Evolutionary conservation across 805 yeast genomes (phyloP).

Genomic region (Teunomyces atbi): DNA sequence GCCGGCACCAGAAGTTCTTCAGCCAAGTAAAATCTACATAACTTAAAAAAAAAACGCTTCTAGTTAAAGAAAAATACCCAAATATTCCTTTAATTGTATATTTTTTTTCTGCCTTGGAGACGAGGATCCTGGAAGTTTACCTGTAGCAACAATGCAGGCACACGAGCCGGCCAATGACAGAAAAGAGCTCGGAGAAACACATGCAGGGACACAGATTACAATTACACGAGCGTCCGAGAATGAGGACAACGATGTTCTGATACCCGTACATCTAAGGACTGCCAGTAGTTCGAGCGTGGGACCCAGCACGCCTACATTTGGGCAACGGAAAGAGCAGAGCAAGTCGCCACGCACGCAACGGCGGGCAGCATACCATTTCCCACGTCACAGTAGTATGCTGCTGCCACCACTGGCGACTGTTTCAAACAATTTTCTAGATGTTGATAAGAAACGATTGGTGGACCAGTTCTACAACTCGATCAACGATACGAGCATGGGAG

Average conservation of each 20-base stretch:
- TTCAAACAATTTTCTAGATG: slow-evolving; percentile 2
- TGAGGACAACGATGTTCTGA: neutral
- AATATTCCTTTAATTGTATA: too few species aligned
- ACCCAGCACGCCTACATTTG: neutral
- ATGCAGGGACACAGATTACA: neutral
- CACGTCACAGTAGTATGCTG: neutral
- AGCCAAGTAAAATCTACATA: slow-evolving; percentile 22
- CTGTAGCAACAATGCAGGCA: neutral
- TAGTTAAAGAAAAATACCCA: neutral
- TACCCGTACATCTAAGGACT: neutral
- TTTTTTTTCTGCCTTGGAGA: neutral
- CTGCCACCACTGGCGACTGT: neutral
- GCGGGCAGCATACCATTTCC: neutral
- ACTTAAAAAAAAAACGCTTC: neutral
- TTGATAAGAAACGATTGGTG: slow-evolving; percentile 34
- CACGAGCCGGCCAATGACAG: neutral
- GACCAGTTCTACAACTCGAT: slow-evolving; percentile 38
- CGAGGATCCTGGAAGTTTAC: neutral
- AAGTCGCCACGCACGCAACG: neutral
- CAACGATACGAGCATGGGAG: slow-evolving; percentile 14
- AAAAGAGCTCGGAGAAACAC: neutral
- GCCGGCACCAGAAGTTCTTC: slow-evolving; percentile 77
- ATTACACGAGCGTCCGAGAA: neutral
- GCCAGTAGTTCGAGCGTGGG: neutral
- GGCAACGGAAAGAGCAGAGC: neutral